A percentile compares a stretch with the other conserved stretches of the same genome.
phyloP scores from a whole-genome alignment of 73 alveolate genomes.

The Paramecium tetraurelia region DNA sequence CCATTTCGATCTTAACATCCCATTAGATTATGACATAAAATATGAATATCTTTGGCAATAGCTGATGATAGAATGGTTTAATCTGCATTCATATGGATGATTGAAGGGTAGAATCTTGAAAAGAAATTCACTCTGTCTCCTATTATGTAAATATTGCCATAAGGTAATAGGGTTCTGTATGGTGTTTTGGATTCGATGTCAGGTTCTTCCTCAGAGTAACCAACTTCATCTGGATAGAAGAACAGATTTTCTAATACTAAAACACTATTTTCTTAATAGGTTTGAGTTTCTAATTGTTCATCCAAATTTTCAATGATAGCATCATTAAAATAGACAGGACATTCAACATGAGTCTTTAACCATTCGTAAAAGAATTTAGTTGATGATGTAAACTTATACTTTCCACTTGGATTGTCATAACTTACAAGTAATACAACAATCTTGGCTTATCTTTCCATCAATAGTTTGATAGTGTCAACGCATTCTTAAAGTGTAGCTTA shows the following conservation, averaged over 20 bases:
- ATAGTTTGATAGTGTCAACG: slow-evolving; percentile 11
- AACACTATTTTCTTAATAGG: slow-evolving; percentile 51
- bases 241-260: slow-evolving; percentile 56
- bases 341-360: slow-evolving; percentile 49
- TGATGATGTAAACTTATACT: slow-evolving; percentile 61
- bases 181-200: slow-evolving; percentile 34
- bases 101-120: slow-evolving; percentile 44
- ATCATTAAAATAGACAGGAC: slow-evolving; percentile 54
- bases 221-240: slow-evolving; percentile 57
- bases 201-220: slow-evolving; percentile 42
- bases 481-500: slow-evolving; percentile 23
- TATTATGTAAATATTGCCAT: slow-evolving; percentile 33
- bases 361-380: slow-evolving; percentile 57
- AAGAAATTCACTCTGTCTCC: slow-evolving; percentile 64
- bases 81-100: slow-evolving; percentile 42
- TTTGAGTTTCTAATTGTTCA: slow-evolving; percentile 56
- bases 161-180: slow-evolving; percentile 17
- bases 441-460: slow-evolving; percentile 60
- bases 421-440: slow-evolving; percentile 43
- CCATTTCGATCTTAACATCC: slow-evolving; percentile 33
- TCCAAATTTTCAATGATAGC: slow-evolving; percentile 57
- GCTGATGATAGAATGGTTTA: slow-evolving; percentile 3
- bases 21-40: slow-evolving; percentile 28
- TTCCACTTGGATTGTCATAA: slow-evolving; percentile 61
- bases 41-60: slow-evolving; percentile 4